Base-by-base conservation (phyloP, 805 yeast species). In the Saccharomycopsis amapae region DNA sequence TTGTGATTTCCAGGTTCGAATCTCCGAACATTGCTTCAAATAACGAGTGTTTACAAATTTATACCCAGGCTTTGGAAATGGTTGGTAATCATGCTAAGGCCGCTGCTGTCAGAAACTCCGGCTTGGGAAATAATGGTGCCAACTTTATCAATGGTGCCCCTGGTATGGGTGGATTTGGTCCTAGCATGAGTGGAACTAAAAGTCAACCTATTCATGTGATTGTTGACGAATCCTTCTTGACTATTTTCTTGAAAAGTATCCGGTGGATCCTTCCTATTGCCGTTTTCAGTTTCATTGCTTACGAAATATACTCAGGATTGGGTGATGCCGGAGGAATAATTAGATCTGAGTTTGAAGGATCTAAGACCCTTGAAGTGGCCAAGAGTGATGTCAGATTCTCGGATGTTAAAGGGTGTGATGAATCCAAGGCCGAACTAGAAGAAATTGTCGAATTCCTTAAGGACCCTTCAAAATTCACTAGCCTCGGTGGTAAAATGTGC, bases 341-440 rank as follows among this genome's bases (percentile, higher is more conserved):
- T 65, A 85, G 85, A 57, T 63, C 83, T 12, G 88, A 84, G 53
- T 76, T 78, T 13, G 79, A 78, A 32, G n/a, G n/a, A n/a, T 93
- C 85, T 54, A 83, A 85, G 59, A 73, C 86, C 3, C 82, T 86
- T 36, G 96, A 88, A 56, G 88, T 85, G 43, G 76, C 86, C 18
- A 83, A 81, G 61, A 83, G 90, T 4, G 84, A 84, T 34, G 97
- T 89, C 33, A 81, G 79, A 61, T 93, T 93, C 63, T 76, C 79
- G 38, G 99, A 93, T 62, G 97, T 94, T 30, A 82, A 89, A 59
- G 99, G 99, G 47, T 95, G 90, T 51, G 99, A 94, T 65, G 99
- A 93, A 68, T 98, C 99, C 3, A 80, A 97, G 58, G 86, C 94
- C 5, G 98, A 93, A 67, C 73, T 93, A 53, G 96, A 93, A 64